Conservation (phyloP, 805 yeast species). For the Yamadazyma nakazawae region DNA sequence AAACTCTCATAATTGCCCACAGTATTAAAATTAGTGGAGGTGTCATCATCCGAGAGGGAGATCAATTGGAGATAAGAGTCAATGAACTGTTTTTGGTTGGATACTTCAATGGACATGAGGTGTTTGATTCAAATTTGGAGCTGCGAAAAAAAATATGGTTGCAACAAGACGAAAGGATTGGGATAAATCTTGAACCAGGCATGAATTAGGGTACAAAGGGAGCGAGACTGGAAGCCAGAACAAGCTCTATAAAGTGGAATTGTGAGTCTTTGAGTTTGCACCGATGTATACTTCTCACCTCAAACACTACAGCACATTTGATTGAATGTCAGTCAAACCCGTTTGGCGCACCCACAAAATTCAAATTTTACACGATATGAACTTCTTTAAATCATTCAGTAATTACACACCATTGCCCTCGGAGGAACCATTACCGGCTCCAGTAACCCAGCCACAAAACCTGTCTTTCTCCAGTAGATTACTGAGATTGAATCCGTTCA, state of each 20-base stretch:
- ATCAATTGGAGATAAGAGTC: conserved; percentile 48
- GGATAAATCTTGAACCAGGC: too few species aligned
- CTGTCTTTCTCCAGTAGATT: conserved; percentile 26
- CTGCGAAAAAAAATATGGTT: conserved; percentile 10
- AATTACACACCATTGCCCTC: conserved; percentile 32
- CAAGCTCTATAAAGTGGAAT: too few species aligned
- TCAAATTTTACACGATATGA: conserved; percentile 22
- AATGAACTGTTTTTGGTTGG: conserved; percentile 44
- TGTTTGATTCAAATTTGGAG: conserved; percentile 6
- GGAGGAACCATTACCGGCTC: conserved; percentile 38
- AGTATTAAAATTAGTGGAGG: conserved; percentile 29
- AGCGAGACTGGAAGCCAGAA: too few species aligned
- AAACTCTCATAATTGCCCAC: conserved; percentile 28
- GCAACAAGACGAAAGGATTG: too few species aligned
- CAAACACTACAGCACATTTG: background rate
- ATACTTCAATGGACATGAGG: background rate
- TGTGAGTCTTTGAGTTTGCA: too few species aligned
- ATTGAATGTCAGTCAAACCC: background rate
- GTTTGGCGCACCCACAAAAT: background rate
- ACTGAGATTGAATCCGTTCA: conserved; percentile 39
- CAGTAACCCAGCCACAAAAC: conserved; percentile 27
- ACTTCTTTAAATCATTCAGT: conserved; percentile 35
- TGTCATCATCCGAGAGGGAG: conserved; percentile 38
- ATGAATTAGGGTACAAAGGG: too few species aligned
- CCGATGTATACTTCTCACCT: too few species aligned